Conservation (phyloP, 2,329 filamentous ascomycete genomes). For the Exophiala spinifera region DNA sequence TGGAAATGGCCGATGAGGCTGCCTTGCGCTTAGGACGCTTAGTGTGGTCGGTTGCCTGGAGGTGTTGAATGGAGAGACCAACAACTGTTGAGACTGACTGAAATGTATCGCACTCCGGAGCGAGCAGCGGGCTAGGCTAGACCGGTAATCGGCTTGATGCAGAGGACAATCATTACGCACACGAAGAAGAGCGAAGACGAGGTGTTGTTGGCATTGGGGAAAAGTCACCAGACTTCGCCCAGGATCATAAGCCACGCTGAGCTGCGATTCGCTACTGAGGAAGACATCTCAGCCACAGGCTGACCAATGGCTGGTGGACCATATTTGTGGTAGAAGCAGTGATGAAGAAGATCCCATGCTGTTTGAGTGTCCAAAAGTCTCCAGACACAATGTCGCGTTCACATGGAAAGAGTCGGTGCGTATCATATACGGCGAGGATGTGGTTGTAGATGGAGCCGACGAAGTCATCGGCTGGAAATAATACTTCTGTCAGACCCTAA, state of each 20-base stretch:
- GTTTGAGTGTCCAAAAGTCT: not conserved
- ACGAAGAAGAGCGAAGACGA: too few relatives aligned
- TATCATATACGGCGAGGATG: too few relatives aligned
- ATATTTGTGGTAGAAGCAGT: not conserved
- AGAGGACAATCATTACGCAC: too few relatives aligned
- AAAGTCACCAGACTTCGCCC: not conserved
- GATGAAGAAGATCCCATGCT: too few relatives aligned
- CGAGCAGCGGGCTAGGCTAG: not conserved
- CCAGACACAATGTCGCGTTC: not conserved
- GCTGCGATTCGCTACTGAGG: not conserved
- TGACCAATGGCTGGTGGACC: not conserved
- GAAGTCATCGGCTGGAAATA: not conserved
- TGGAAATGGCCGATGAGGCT: not conserved
- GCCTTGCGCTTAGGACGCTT: slow-evolving; percentile 2
- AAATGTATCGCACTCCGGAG: too few relatives aligned
- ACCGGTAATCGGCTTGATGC: too few relatives aligned
- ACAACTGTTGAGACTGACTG: not conserved
- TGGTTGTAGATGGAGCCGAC: not conserved
- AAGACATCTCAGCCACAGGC: not conserved
- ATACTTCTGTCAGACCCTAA: not conserved
- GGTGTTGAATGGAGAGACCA: not conserved
- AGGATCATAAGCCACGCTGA: not conserved
- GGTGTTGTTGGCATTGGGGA: too few relatives aligned
- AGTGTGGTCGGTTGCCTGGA: slow-evolving; percentile 6
- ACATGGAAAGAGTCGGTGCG: not conserved